phyloP scores from a whole-genome alignment of 495 filamentous ascomycete genomes.

The Articulospora tetracladia region DNA sequence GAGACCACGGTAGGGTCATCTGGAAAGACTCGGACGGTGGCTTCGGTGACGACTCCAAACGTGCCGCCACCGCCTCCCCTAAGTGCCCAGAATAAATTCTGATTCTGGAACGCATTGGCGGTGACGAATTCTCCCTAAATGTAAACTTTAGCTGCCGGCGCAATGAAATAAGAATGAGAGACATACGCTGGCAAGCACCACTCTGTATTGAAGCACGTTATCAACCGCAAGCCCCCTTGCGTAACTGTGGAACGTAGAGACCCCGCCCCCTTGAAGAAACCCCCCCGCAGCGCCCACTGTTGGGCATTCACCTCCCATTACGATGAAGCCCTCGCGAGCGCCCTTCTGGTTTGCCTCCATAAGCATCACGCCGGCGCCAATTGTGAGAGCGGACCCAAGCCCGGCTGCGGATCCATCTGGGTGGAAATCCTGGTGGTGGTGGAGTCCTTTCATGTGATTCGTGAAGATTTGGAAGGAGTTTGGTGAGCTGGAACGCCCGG shows the following conservation, averaged over 20 bases:
- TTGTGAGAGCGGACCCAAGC: constrained; percentile 22
- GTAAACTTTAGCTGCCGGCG: background rate
- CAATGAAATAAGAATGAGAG: constrained; percentile 9
- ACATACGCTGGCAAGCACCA: constrained; percentile 2
- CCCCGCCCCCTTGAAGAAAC: constrained; percentile 31
- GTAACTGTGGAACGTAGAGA: constrained; percentile 21
- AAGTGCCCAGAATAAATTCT: constrained; percentile 64
- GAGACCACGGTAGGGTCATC: constrained; percentile 18
- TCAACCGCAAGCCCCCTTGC: constrained; percentile 8
- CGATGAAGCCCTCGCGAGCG: constrained; percentile 10
- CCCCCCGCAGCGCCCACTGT: constrained; percentile 34
- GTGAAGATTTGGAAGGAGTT: constrained; percentile 29
- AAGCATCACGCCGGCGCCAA: constrained; percentile 28
- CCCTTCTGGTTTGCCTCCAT: constrained; percentile 27
- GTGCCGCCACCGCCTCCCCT: constrained; percentile 55
- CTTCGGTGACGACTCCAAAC: constrained; percentile 46
- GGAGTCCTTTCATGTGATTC: constrained; percentile 26
- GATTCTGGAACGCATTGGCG: constrained; percentile 33
- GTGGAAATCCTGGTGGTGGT: constrained; percentile 13
- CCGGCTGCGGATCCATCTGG: constrained; percentile 14
- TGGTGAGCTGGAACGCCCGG: constrained; percentile 23
- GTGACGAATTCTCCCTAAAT: constrained; percentile 7
- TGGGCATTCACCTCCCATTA: constrained; percentile 26
- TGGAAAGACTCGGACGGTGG: constrained; percentile 38
- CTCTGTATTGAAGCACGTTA: constrained; percentile 9